phyloP scores from a whole-genome alignment of 306 rosid genomes.

The Echinosophora koreensis region DNA sequence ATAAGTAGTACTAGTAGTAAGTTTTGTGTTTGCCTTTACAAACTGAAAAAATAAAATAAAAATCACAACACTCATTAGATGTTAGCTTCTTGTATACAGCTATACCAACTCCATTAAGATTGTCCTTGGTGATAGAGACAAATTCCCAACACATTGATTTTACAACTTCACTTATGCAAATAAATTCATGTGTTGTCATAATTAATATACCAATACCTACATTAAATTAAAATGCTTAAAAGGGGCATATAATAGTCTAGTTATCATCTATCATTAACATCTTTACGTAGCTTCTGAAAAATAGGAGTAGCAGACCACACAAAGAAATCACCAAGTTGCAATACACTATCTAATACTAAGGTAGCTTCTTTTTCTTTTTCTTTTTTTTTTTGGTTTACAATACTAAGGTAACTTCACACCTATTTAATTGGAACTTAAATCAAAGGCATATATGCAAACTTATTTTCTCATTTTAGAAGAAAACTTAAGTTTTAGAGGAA shows the following conservation, averaged over 20 bases:
- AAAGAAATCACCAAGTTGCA: slow-evolving; percentile 99
- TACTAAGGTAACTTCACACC: too few relatives aligned
- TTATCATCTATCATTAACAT: slow-evolving; percentile 67
- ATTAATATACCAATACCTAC: background rate
- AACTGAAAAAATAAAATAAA: too few relatives aligned
- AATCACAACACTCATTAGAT: slow-evolving; percentile 86
- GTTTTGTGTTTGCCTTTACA: too few relatives aligned
- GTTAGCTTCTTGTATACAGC: slow-evolving; percentile 86
- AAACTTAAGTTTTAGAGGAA: too few relatives aligned
- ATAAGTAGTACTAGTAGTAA: too few relatives aligned
- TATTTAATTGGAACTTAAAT: too few relatives aligned
- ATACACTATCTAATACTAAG: slow-evolving; percentile 56
- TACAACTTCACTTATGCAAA: slow-evolving; percentile 87
- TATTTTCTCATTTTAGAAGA: too few relatives aligned
- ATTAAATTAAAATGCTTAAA: slow-evolving; percentile 20
- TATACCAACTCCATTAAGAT: slow-evolving; percentile 79
- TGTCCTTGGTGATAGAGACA: slow-evolving; percentile 75
- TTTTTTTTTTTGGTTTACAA: too few relatives aligned
- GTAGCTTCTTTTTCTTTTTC: too few relatives aligned
- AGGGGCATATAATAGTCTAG: slow-evolving; percentile 22
- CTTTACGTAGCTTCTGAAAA: slow-evolving; percentile 83
- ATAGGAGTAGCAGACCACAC: slow-evolving; percentile 99
- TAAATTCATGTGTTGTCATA: slow-evolving; percentile 46
- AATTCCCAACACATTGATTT: slow-evolving; percentile 92
- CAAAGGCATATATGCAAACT: too few relatives aligned